Evolutionary conservation across 169 alveolate species (phyloP), one percentile per base, ranked within the genome.

Genomic region (Perkinsus marinus): DNA sequence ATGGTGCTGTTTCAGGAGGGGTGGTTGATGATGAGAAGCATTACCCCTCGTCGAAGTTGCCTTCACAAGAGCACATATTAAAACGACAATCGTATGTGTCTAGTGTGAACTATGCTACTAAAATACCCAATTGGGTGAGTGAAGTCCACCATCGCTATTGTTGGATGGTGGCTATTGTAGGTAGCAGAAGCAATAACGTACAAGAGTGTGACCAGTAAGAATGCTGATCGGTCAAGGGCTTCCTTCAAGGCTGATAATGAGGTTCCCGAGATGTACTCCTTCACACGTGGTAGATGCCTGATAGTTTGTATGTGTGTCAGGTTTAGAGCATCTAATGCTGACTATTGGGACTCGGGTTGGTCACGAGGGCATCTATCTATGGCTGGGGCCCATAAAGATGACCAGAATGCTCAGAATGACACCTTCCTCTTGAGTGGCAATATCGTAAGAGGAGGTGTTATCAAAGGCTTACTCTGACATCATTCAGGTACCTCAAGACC

Each of bases 51-150:
- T 10, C 30, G 19, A 91, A 68, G 37, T 41, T 93, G 46, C 94
- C 94, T 26, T 91, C 93, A 79, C 90, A 41, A 39, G 93, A 92
- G 26, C 91, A 92, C 39, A 19, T 92, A 41, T 41, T 92, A 41
- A 16, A 91, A 38, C 69, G 94, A 36, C 93, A 93, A 10, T 91
- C 94, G 38, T 93, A 93, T 41, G 38, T 91, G 37, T 91, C 93
- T 16, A 91, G 93, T 0, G 93, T 91, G 34, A 91, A 92, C 10
- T 93, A 91, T 36, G 92, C 47, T 39, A 79, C 91, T 43, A 93
- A 93, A 68, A 93, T 93, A 38, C 94, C 94, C 22, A 93, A 93
- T 43, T 93, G 94, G 94, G 94, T 57, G 22, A 26, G 79, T 13
- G 34, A n/a, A n/a, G n/a, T n/a, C n/a, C n/a, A n/a, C n/a, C n/a